Base-by-base conservation (phyloP, 345 rosid genomes). In the Balakata baccata region DNA sequence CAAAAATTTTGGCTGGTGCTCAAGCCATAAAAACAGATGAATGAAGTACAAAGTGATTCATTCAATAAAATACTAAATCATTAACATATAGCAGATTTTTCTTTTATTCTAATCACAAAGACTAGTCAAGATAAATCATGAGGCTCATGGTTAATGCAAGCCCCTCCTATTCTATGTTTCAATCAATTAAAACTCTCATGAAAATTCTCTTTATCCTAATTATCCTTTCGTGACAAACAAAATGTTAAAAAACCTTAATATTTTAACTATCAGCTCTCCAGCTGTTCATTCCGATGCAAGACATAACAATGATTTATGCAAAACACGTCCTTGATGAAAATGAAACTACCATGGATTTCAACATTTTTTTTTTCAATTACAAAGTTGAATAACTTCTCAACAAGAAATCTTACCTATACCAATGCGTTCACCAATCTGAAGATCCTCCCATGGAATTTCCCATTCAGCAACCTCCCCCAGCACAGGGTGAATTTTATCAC, bases 371-470 rank as follows among this genome's bases (percentile, higher is more conserved):
- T 37, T 56, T 12, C 3, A n/a, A 50, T 23, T 14, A 29, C 9
- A 70, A 4, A 11, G 66, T 18, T 52, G 60, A 46, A 41, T 52
- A 62, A 49, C 75, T 49, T 61, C 57, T 72, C 56, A 50, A 47
- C 70, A n/a, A 29, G 59, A 77, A 73, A 54, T 60, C 88, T 86
- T 89, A 94, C 98, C 98, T 52, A 94, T 92, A 74, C 97, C 98
- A 79, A 94, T 92, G n/a, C 98, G 97, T 81, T 94, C 98, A 72
- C 98, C 98, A 78, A 94, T 84, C 79, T 86, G 89, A 79, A 92
- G 92, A 86, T 92, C 97, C 81, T 92, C 97, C 98, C 98, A 94
- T 51, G 82, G 85, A 78, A 94, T 89, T 89, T 92, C 98, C 91
- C 96, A 89, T 79, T 88, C 91, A 23, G 86, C 92, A 75, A 86